Percentiles rank a stretch among this genome's conserved stretches.
phyloP scores from a whole-genome alignment of 495 filamentous ascomycete species.

The Lepraria neglecta region DNA sequence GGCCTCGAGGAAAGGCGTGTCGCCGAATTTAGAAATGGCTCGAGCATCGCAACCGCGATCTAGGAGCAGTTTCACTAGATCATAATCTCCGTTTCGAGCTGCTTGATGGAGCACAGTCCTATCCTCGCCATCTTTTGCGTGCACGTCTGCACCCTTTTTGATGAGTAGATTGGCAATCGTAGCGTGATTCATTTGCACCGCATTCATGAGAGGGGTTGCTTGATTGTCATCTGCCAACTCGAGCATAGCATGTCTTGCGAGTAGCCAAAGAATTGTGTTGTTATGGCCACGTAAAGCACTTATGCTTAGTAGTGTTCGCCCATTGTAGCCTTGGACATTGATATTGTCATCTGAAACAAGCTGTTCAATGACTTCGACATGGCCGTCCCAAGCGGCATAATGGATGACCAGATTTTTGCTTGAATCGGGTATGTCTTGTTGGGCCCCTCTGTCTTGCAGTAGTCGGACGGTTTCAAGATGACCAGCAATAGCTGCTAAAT shows the following conservation, averaged over 20 bases:
- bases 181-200: neutral
- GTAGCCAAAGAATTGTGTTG: neutral
- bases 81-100: constrained; percentile 5
- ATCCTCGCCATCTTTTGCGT: neutral
- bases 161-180: constrained; percentile 5
- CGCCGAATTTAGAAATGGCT: neutral
- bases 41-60: neutral
- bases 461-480: neutral
- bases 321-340: neutral
- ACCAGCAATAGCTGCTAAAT: constrained; percentile 9
- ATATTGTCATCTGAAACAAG: neutral
- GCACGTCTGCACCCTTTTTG: neutral
- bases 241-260: neutral
- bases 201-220: constrained; percentile 1
- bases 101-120: constrained; percentile 1
- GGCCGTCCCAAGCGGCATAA: constrained; percentile 8
- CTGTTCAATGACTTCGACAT: constrained; percentile 4
- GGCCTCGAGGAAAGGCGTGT: constrained; percentile 5
- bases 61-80: constrained; percentile 3
- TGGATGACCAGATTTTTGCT: constrained; percentile 5
- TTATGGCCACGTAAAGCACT: neutral
- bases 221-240: neutral
- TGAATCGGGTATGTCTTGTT: neutral
- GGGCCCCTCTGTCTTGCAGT: neutral
- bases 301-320: neutral